These are phyloP conservation scores for Mucor velutinosus DNA, from an alignment of 371 early-diverging fungal genomes.

Conservation along the genomic window DNA sequence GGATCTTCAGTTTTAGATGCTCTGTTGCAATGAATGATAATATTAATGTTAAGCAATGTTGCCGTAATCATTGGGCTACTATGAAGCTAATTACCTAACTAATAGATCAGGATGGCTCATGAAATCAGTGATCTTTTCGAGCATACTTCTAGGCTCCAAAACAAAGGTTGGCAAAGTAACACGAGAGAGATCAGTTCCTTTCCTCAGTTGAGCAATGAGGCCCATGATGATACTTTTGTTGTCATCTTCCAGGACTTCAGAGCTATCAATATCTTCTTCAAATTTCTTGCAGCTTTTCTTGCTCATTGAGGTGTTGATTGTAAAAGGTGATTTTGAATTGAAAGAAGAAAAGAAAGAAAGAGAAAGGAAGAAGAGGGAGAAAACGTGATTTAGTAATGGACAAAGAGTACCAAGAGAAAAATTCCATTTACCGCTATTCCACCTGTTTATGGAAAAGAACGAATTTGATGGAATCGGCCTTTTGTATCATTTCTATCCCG, in stretches of 20 bases:
- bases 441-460: background rate
- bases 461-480: background rate
- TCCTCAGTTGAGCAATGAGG: constrained; percentile 82
- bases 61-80: background rate
- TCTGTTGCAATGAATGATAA: constrained; percentile 36
- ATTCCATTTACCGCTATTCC: constrained; percentile 10
- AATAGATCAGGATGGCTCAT: constrained; percentile 89
- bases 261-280: constrained; percentile 38
- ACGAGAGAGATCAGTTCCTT: constrained; percentile 80
- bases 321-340: background rate
- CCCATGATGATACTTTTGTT: constrained; percentile 82
- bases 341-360: constrained; percentile 8
- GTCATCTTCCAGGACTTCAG: constrained; percentile 84
- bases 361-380: constrained; percentile 7
- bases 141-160: constrained; percentile 89
- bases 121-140: constrained; percentile 93
- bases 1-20: constrained; percentile 75
- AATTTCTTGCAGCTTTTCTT: constrained; percentile 6
- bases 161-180: constrained; percentile 95
- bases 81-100: constrained; percentile 58
- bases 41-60: background rate
- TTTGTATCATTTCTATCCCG: background rate
- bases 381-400: constrained; percentile 15
- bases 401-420: constrained; percentile 5
- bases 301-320: background rate